phyloP scores from a whole-genome alignment of 2,329 filamentous ascomycete species.

The Fusarium pininemorale region DNA sequence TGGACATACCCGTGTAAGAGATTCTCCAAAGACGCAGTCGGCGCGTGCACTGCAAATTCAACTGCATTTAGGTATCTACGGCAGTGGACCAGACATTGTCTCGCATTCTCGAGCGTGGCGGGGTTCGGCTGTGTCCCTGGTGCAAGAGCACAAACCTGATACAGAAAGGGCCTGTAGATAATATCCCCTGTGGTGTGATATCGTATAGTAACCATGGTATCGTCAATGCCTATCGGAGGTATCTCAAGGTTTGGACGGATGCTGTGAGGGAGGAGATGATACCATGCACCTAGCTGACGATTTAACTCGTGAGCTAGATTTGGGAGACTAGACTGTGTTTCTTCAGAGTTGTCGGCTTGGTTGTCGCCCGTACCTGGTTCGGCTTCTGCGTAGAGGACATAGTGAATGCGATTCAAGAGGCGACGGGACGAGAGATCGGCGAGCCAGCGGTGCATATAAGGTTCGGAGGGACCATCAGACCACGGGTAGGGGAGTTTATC shows the following conservation, averaged over 20 bases:
- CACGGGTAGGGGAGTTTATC: conserved; percentile 33
- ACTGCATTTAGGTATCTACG: conserved; percentile 22
- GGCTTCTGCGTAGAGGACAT: conserved; percentile 29
- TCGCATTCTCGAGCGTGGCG: conserved; percentile 25
- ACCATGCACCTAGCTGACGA: conserved; percentile 30
- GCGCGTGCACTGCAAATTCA: conserved; percentile 16
- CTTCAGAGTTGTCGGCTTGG: not conserved
- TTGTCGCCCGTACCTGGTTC: conserved; percentile 18
- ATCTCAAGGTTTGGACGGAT: conserved; percentile 23
- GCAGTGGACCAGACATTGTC: conserved; percentile 29
- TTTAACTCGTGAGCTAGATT: conserved; percentile 27
- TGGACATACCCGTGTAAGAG: conserved; percentile 22
- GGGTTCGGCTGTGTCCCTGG: not conserved
- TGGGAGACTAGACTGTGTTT: not conserved
- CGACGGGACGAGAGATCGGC: conserved; percentile 32
- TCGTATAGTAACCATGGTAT: conserved; percentile 30
- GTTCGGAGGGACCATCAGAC: conserved; percentile 22
- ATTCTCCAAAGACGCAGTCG: conserved; percentile 29
- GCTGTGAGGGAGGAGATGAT: conserved; percentile 31
- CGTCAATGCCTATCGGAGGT: conserved; percentile 9
- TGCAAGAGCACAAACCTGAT: conserved; percentile 21
- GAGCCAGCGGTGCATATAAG: conserved; percentile 33
- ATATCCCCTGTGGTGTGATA: conserved; percentile 33
- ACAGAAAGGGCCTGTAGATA: conserved; percentile 29
- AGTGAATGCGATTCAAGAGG: conserved; percentile 30